A percentile compares a stretch with the other conserved stretches of the same genome.
These are phyloP conservation scores for Scutellaria barbata DNA, from an alignment of 257 asterid genomes.

Conservation along the genomic window DNA sequence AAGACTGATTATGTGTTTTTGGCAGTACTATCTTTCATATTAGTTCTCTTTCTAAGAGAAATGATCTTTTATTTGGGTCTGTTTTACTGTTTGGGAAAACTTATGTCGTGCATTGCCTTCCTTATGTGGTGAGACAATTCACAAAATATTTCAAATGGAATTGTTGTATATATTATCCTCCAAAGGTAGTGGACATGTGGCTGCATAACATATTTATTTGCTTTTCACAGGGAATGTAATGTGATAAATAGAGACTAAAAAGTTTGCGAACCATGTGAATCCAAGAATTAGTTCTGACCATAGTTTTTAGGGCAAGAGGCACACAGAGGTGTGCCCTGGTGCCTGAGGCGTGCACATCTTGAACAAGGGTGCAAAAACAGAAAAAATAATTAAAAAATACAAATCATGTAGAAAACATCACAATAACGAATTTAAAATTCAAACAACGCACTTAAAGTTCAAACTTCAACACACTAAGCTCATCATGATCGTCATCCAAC, in stretches of 20 bases:
- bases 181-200: background rate
- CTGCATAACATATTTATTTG: background rate
- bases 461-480: too few species aligned
- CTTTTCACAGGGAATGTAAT: background rate
- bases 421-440: too few species aligned
- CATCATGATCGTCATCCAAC: too few species aligned
- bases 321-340: too few species aligned
- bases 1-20: conserved; percentile 25
- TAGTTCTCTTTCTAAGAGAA: conserved; percentile 7
- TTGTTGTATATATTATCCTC: conserved; percentile 1
- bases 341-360: too few species aligned
- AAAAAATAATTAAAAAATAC: too few species aligned
- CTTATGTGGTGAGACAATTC: conserved; percentile 3
- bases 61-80: conserved; percentile 24
- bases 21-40: conserved; percentile 14
- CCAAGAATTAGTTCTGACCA: background rate
- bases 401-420: too few species aligned
- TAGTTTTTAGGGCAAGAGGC: too few species aligned
- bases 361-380: too few species aligned
- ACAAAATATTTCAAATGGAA: background rate
- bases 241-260: background rate
- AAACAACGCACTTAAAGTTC: too few species aligned
- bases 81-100: background rate
- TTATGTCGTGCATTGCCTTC: conserved; percentile 5
- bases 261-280: background rate